These are phyloP conservation scores for Ceratocystis diversiconidia DNA, from an alignment of 2,329 filamentous ascomycete genomes.

Conservation along the genomic window DNA sequence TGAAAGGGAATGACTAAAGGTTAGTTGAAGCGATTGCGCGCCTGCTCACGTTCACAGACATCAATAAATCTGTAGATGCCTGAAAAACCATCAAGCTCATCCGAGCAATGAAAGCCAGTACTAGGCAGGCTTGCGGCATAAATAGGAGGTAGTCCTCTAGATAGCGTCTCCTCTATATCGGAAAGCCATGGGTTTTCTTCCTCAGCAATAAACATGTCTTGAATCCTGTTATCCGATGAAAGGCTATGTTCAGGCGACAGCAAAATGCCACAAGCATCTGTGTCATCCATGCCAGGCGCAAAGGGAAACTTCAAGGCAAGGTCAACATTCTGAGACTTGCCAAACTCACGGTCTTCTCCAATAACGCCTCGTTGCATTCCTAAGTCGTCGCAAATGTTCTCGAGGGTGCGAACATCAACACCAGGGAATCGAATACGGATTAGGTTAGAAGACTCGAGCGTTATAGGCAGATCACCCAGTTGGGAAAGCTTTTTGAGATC, in stretches of 20 bases:
- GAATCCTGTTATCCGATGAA: constrained; percentile 31
- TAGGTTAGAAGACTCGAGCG: constrained; percentile 50
- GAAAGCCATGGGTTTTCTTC: constrained; percentile 37
- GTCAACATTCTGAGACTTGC: constrained; percentile 47
- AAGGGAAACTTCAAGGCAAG: constrained; percentile 77
- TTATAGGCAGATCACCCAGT: constrained; percentile 72
- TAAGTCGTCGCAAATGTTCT: constrained; percentile 71
- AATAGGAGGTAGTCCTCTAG: constrained; percentile 35
- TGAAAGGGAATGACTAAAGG: constrained; percentile 11
- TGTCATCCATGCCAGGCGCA: constrained; percentile 41
- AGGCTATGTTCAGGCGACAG: constrained; percentile 35
- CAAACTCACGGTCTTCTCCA: constrained; percentile 62
- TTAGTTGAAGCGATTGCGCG: constrained; percentile 3
- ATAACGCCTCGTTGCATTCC: constrained; percentile 70
- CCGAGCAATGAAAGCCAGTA: constrained; percentile 32
- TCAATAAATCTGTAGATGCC: constrained; percentile 45
- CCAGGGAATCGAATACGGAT: constrained; percentile 82
- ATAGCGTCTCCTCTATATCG: constrained; percentile 30
- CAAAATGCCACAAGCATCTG: constrained; percentile 25
- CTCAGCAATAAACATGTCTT: constrained; percentile 29
- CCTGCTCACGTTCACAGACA: constrained; percentile 36
- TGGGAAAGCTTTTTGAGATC: constrained; percentile 66
- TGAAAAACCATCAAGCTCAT: constrained; percentile 41
- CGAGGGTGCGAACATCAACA: constrained; percentile 69
- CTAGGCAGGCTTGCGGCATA: constrained; percentile 24